Conservation (phyloP, 805 yeast species). For the Schwanniomyces yamadae region DNA sequence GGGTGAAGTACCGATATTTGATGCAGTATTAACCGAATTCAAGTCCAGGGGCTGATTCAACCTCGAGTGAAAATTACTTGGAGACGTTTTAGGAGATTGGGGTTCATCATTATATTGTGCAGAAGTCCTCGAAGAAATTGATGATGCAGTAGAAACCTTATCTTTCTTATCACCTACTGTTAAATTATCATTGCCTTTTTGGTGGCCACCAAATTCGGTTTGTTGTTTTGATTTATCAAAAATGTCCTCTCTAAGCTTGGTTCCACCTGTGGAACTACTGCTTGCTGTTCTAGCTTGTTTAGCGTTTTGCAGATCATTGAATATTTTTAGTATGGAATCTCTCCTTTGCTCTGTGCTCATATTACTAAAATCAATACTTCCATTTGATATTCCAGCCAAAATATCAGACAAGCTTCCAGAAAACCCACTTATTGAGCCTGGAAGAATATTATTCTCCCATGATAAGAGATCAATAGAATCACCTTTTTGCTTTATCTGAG, state of each 20-base stretch:
- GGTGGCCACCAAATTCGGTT: conserved; percentile 1
- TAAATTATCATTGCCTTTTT: conserved; percentile 1
- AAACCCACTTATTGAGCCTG: conserved; percentile 28
- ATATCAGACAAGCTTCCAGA: conserved; percentile 33
- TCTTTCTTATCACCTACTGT: conserved; percentile 9
- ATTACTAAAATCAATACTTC: conserved; percentile 36
- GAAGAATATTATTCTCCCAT: conserved; percentile 27
- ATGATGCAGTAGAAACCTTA: conserved; percentile 36
- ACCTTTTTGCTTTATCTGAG: conserved; percentile 20
- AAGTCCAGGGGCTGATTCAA: conserved; percentile 13
- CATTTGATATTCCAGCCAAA: conserved; percentile 35
- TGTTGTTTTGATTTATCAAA: conserved; percentile 22
- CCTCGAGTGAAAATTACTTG: conserved; percentile 14
- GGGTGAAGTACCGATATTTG: conserved; percentile 5
- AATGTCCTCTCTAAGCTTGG: conserved; percentile 38
- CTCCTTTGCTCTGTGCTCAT: conserved; percentile 42
- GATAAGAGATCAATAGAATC: conserved; percentile 27
- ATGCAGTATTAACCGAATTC: not conserved
- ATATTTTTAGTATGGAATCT: conserved; percentile 36
- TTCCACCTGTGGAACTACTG: conserved; percentile 9
- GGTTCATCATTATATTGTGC: conserved; percentile 32
- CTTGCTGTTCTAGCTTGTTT: conserved; percentile 8
- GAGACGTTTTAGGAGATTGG: conserved; percentile 42
- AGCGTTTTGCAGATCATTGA: conserved; percentile 31
- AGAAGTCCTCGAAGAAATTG: conserved; percentile 33